phyloP scores from a whole-genome alignment of 495 filamentous ascomycete genomes.

The Penicillium taxi region DNA sequence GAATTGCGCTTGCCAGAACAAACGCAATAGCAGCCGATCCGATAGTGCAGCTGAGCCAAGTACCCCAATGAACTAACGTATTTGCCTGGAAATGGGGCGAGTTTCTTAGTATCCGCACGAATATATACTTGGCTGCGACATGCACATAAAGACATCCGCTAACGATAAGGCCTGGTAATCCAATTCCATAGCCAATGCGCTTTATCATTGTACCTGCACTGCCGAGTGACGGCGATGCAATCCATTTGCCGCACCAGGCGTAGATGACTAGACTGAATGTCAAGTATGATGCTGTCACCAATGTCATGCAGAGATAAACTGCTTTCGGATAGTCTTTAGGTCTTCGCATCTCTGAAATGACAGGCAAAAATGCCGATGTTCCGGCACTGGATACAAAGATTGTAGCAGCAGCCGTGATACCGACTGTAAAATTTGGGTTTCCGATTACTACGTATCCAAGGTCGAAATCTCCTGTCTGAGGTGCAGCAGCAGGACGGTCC shows the following conservation, averaged over 20 bases:
- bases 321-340: constrained; percentile 59
- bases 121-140: constrained; percentile 54
- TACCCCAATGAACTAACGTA: constrained; percentile 36
- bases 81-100: constrained; percentile 49
- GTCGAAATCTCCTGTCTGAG: constrained; percentile 31
- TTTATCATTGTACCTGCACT: constrained; percentile 54
- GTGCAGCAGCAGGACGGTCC: constrained; percentile 33
- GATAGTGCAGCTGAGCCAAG: constrained; percentile 51
- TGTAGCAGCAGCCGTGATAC: constrained; percentile 32
- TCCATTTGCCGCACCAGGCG: constrained; percentile 56
- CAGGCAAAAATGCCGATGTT: constrained; percentile 61
- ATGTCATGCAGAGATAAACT: constrained; percentile 51
- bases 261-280: constrained; percentile 50
- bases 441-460: constrained; percentile 37
- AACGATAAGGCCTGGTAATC: constrained; percentile 53
- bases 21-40: constrained; percentile 52
- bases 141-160: constrained; percentile 57
- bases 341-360: constrained; percentile 69
- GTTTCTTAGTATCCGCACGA: constrained; percentile 49
- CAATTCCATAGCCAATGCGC: constrained; percentile 65
- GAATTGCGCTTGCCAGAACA: constrained; percentile 60
- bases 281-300: constrained; percentile 57
- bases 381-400: constrained; percentile 45
- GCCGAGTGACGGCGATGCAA: constrained; percentile 62
- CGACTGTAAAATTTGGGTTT: constrained; percentile 27